phyloP scores from a whole-genome alignment of 345 rosid genomes.

The Camelina sativa region DNA sequence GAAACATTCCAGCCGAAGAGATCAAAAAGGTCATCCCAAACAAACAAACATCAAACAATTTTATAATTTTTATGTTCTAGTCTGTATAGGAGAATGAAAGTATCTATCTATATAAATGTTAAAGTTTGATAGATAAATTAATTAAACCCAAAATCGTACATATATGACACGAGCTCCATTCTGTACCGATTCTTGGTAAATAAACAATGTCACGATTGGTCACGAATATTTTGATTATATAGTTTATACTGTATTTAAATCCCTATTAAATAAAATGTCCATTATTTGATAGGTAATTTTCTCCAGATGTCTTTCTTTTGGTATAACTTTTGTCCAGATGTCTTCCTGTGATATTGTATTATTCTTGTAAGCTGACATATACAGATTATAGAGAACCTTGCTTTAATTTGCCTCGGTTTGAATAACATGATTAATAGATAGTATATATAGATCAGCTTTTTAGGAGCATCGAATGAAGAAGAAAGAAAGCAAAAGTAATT shows the following conservation, averaged over 20 bases:
- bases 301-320: constrained; percentile 12
- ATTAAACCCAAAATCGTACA: constrained; percentile 4
- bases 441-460: constrained; percentile 22
- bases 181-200: constrained; percentile 13
- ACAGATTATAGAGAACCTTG: constrained; percentile 37
- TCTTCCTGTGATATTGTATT: constrained; percentile 19
- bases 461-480: constrained; percentile 34
- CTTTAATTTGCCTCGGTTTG: constrained; percentile 24
- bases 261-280: constrained; percentile 13
- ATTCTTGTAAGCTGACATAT: constrained; percentile 27
- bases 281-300: background rate
- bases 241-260: constrained; percentile 6
- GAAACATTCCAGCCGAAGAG: background rate
- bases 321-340: constrained; percentile 18
- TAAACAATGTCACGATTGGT: constrained; percentile 34
- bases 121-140: constrained; percentile 19
- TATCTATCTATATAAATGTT: background rate
- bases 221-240: background rate
- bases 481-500: constrained; percentile 29
- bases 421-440: constrained; percentile 4
- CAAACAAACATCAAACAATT: background rate
- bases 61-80: no score
- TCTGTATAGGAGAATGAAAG: background rate
- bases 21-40: background rate
- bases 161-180: constrained; percentile 31